Base-by-base conservation (phyloP, 2,329 filamentous ascomycete species). In the Colletotrichum sidae region DNA sequence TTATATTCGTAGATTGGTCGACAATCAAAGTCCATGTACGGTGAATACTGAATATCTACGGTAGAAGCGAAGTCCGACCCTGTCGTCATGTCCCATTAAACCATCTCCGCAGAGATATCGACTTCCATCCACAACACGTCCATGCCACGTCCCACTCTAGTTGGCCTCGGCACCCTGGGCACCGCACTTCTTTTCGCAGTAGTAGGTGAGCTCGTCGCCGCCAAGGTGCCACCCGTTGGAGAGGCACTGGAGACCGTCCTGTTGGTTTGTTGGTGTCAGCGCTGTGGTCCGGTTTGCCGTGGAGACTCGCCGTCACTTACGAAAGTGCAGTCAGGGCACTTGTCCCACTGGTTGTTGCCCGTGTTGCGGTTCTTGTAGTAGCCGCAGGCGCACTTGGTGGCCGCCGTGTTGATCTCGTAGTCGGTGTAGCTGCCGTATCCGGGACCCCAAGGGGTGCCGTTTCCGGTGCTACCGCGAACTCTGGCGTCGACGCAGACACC, bases 171-270 rank as follows among this genome's bases (percentile, higher is more conserved):
- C 45, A 38, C 65, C 67, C 52, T 69, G 37, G 9, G 65, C 45
- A 35, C 67, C 65, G 25, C 67, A 69, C 55, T 69, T 68, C 58
- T 68, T 60, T 25, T 60, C 42, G 47, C 67, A 69, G 55, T 69
- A 69, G 58, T 69, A 68, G 50, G 41, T 63, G n/a, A 68, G 62
- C 61, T 65, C 67, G 45, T 69, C 67, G 10, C 67, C 67, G 12
- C 67, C 67, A 35, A 69, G 62, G 35, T 69, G 65, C 60, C 60
- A 65, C 34, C 3, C 67, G 4, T 9, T 13, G 6, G 67, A 69
- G 8, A 25, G 34, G 65, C 67, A 69, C 25, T 46, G 51, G 11
- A 69, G 41, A 34, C 61, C 61, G 34, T 68, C 61, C 50, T 54
- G 11, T 38, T 37, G 13, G 6, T 9, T 33, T 7, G 17, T 60